phyloP scores from a whole-genome alignment of 164 flowering plant species.

The Saururus chinensis region DNA sequence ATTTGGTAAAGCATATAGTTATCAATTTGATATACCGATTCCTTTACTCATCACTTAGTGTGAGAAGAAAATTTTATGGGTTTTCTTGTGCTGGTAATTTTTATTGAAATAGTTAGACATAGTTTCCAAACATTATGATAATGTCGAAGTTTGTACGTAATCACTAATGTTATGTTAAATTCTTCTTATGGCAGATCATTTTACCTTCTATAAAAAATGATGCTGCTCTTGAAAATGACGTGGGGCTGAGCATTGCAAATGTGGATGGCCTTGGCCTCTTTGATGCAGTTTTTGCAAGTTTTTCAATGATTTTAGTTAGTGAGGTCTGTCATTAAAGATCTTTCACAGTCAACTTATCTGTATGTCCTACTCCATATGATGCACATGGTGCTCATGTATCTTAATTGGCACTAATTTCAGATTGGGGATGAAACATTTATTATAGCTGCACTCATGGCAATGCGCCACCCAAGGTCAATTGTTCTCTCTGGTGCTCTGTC shows the following conservation, averaged over 20 bases:
- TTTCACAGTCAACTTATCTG: neutral
- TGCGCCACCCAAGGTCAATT: constrained; percentile 98
- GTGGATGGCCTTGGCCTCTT: constrained; percentile 69
- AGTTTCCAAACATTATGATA: neutral
- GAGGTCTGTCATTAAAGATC: constrained; percentile 43
- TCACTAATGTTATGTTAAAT: neutral
- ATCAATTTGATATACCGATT: neutral
- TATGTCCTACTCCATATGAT: constrained; percentile 1
- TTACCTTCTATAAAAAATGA: constrained; percentile 24
- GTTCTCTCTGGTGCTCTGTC: constrained; percentile 92
- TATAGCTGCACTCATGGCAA: constrained; percentile 99
- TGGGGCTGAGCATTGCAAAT: constrained; percentile 11
- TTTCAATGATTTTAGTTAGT: constrained; percentile 88
- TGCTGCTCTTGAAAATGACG: constrained; percentile 20
- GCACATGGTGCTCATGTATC: neutral
- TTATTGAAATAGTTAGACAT: neutral
- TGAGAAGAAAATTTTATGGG: too few species aligned
- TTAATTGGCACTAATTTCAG: constrained; percentile 25
- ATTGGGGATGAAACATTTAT: constrained; percentile 99
- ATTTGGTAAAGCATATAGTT: neutral
- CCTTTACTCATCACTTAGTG: too few species aligned
- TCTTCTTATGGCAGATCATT: constrained; percentile 30
- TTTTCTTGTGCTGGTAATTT: neutral
- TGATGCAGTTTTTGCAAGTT: constrained; percentile 87
- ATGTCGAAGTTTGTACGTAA: neutral